phyloP scores from a whole-genome alignment of 495 filamentous ascomycete genomes.

The Aspergillus nidulans region DNA sequence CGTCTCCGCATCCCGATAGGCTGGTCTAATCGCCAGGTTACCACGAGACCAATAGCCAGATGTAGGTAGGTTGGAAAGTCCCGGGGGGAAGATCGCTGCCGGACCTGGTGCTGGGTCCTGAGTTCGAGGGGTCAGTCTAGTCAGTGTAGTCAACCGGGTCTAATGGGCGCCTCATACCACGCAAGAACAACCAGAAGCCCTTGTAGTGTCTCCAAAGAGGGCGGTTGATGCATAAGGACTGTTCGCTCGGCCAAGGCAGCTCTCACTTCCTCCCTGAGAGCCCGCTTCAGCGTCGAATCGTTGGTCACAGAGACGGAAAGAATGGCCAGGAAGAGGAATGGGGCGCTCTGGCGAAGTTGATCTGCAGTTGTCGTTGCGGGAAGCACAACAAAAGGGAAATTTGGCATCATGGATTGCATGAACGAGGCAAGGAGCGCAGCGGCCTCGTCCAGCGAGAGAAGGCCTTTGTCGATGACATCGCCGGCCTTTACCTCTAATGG shows the following conservation, averaged over 20 bases:
- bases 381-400: conserved; percentile 34
- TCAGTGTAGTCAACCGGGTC: neutral
- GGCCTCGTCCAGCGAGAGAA: conserved; percentile 18
- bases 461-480: conserved; percentile 20
- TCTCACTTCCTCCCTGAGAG: conserved; percentile 34
- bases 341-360: conserved; percentile 22
- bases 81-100: conserved; percentile 27
- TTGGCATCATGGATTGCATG: conserved; percentile 14
- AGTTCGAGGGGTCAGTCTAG: too few relatives aligned
- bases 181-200: conserved; percentile 14
- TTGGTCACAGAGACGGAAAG: conserved; percentile 36
- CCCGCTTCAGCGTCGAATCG: conserved; percentile 32
- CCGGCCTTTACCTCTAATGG: neutral
- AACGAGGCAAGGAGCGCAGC: conserved; percentile 22
- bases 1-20: conserved; percentile 14
- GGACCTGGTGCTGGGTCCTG: conserved; percentile 20
- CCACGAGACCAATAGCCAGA: conserved; percentile 39
- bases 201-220: conserved; percentile 41
- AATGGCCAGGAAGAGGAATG: conserved; percentile 33
- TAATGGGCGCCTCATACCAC: neutral
- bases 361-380: conserved; percentile 17
- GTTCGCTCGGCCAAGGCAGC: conserved; percentile 17
- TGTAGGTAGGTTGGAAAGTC: conserved; percentile 35
- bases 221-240: conserved; percentile 30
- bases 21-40: conserved; percentile 38